Conservation (phyloP, 2,329 filamentous ascomycete species). For the Penicillium sp. region DNA sequence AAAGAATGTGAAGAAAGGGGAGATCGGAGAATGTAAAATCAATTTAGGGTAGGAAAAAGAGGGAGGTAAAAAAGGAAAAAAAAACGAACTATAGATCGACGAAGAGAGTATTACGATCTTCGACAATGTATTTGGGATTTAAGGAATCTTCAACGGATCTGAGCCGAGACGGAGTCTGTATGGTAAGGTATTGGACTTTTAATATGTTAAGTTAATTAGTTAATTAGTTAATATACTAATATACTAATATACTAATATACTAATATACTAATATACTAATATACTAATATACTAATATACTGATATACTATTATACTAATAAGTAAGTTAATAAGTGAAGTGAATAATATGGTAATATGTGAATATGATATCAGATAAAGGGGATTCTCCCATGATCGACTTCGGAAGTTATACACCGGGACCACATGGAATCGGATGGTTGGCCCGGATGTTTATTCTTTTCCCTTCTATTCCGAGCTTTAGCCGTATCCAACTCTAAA, state of each 20-base stretch:
- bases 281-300: too few species aligned
- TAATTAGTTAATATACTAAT: too few species aligned
- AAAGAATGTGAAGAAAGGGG: constrained; percentile 17
- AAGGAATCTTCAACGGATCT: constrained; percentile 31
- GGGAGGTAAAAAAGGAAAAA: neutral
- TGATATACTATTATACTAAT: too few species aligned
- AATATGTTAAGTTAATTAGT: too few species aligned
- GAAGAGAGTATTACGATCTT: constrained; percentile 22
- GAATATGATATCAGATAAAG: constrained; percentile 13
- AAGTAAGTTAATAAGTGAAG: too few species aligned
- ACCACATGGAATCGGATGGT: neutral
- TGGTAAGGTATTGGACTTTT: too few species aligned
- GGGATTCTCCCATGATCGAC: neutral
- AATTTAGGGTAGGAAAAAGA: neutral
- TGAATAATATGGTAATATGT: too few species aligned
- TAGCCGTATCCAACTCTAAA: too few species aligned
- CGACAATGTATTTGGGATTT: constrained; percentile 22
- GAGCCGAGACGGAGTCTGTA: neutral
- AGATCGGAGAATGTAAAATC: constrained; percentile 10
- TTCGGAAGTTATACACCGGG: neutral
- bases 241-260: too few species aligned
- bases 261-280: too few species aligned
- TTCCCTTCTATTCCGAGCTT: too few species aligned
- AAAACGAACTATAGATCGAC: constrained; percentile 28
- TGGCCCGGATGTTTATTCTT: neutral